Evolutionary conservation across 2,329 filamentous ascomycete species (phyloP).

Genomic region (Colletotrichum nymphaeae): DNA sequence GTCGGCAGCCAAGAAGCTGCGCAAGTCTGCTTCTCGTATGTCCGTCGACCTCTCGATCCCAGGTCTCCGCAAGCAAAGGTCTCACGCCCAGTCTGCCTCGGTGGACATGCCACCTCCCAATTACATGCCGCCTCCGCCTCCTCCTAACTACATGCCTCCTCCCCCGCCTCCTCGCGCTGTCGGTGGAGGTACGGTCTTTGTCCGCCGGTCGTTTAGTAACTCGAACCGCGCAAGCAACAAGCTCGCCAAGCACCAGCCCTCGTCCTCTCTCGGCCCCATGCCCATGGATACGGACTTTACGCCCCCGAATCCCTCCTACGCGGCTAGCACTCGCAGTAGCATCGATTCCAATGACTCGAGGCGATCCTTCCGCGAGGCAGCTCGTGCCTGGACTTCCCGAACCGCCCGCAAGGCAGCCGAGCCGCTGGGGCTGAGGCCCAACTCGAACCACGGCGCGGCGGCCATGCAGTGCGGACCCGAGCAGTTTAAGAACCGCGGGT

Average conservation of each 20-base stretch:
- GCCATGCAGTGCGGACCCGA: slow-evolving; percentile 56
- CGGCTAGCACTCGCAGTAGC: slow-evolving; percentile 32
- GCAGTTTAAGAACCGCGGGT: slow-evolving; percentile 47
- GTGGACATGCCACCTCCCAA: slow-evolving; percentile 44
- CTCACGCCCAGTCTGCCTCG: slow-evolving; percentile 37
- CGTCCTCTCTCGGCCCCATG: slow-evolving; percentile 13
- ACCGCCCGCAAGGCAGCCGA: slow-evolving; percentile 32
- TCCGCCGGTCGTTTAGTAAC: slow-evolving; percentile 32
- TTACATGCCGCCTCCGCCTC: slow-evolving; percentile 32
- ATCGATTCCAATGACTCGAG: slow-evolving; percentile 35
- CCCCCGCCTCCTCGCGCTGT: slow-evolving; percentile 23
- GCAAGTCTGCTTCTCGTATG: slow-evolving; percentile 59
- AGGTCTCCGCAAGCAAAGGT: slow-evolving; percentile 44
- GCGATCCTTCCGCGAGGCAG: slow-evolving; percentile 24
- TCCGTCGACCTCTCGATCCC: slow-evolving; percentile 52
- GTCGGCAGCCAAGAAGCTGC: slow-evolving; percentile 59
- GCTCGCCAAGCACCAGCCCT: slow-evolving; percentile 41
- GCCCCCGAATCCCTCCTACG: slow-evolving; percentile 15
- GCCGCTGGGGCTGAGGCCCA: slow-evolving; percentile 54
- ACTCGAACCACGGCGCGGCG: slow-evolving; percentile 60
- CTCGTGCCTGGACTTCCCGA: slow-evolving; percentile 26
- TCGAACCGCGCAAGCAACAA: slow-evolving; percentile 39
- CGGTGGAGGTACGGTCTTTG: slow-evolving; percentile 12
- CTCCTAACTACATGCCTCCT: slow-evolving; percentile 28
- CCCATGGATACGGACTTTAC: slow-evolving; percentile 23